Base-by-base conservation (phyloP, 768 basidiomycete species). In the Psilocybe cyanescens region DNA sequence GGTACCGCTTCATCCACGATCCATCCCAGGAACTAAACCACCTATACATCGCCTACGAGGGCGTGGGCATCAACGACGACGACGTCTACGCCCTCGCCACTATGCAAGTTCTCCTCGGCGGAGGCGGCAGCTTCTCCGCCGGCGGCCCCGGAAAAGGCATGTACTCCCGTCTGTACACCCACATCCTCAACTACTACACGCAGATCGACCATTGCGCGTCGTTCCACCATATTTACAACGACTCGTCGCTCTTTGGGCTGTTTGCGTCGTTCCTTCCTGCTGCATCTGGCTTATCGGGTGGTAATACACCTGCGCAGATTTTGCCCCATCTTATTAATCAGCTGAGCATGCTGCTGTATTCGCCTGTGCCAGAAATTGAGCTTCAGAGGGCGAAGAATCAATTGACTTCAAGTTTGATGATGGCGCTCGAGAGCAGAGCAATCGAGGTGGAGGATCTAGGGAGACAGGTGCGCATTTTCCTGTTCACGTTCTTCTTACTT, bases 61-160 rank as follows among this genome's bases (percentile, higher is more conserved):
- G 95, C 29, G 83, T 94, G 3, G 90, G 94, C 3, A 93, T 98
- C 49, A 88, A 91, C 70, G 92, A 97, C 65, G 87, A 92, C 53
- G 95, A 97, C 71, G 90, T 99, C 54, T 99, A 95, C 73, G 85
- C 94, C 5, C 82, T 97, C 16, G 97, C 97, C 17, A 94, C 92
- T 1, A 90, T 99, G 78, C 97, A 99, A 71, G 90, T 96, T 28
- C 85, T 99, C 47, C 85, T 99, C 14, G 97, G 97, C 33, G 97
- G 97, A 0, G 97, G 97, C 7, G 95, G 95, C 16, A 92, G 90
- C 72, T 99, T 99, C 82, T 97, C 95, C 37, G 97, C 97, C 84
- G 95, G 97, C 65, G 97, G 97, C 3, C 97, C 97, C 2, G 97
- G 97, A 14, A 99, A 99, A 79, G 97, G 97, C 68, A 99, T 99